Conservation (phyloP, 106 monocot species). For the Apostasia ramifera region DNA sequence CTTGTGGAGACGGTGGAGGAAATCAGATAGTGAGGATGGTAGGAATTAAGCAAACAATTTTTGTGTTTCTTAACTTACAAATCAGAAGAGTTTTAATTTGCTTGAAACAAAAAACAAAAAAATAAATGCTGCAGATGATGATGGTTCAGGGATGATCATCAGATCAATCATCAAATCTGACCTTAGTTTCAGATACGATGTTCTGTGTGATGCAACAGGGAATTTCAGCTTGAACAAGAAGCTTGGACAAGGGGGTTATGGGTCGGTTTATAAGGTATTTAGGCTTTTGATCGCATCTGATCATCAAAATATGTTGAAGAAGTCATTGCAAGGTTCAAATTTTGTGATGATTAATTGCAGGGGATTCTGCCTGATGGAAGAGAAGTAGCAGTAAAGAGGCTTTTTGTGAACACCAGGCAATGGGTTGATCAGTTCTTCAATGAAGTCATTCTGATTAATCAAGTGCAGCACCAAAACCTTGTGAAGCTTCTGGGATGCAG, state of each 20-base stretch:
- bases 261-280: slow-evolving; percentile 58
- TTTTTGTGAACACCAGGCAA: slow-evolving; percentile 46
- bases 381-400: slow-evolving; percentile 53
- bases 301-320: no score
- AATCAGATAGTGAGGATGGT: slow-evolving; percentile 13
- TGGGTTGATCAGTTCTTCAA: neutral
- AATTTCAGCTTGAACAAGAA: slow-evolving; percentile 44
- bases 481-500: slow-evolving; percentile 57
- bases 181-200: slow-evolving; percentile 45
- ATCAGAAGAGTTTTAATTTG: no score
- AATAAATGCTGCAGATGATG: slow-evolving; percentile 11
- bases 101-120: no score
- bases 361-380: slow-evolving; percentile 50
- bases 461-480: slow-evolving; percentile 32
- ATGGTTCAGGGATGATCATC: slow-evolving; percentile 31
- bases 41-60: neutral
- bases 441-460: no score
- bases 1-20: slow-evolving; percentile 19
- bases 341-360: slow-evolving; percentile 7
- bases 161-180: slow-evolving; percentile 29
- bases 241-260: slow-evolving; percentile 63
- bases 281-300: no score
- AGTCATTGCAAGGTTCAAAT: no score
- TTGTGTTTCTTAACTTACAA: no score
- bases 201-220: slow-evolving; percentile 39